Conservation (phyloP, 495 filamentous ascomycete genomes). For the Aspergillus wentii region DNA sequence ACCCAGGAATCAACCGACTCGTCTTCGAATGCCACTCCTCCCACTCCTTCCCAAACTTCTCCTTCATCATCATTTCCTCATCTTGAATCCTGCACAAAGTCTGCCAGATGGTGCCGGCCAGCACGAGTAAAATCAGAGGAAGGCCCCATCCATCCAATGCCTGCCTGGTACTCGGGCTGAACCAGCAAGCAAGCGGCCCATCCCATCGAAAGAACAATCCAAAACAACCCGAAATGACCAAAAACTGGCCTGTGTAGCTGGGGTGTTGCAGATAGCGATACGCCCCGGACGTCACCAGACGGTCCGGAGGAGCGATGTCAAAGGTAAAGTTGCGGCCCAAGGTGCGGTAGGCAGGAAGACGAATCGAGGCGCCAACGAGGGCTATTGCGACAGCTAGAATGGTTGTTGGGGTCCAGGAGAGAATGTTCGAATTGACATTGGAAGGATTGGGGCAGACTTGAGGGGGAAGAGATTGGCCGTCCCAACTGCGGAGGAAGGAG, state of each 20-base stretch:
- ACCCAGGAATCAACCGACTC: slow-evolving; percentile 18
- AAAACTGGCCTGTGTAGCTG: slow-evolving; percentile 35
- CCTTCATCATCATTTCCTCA: slow-evolving; percentile 39
- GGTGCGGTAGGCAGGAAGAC: slow-evolving; percentile 26
- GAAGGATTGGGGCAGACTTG: no score
- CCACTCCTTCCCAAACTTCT: slow-evolving; percentile 38
- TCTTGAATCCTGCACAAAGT: slow-evolving; percentile 19
- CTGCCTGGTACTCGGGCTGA: slow-evolving; percentile 5
- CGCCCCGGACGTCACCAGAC: slow-evolving; percentile 35
- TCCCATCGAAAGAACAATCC: slow-evolving; percentile 30
- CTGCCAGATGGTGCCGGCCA: neutral
- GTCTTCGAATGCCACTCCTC: slow-evolving; percentile 34
- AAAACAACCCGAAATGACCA: slow-evolving; percentile 13
- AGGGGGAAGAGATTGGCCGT: no score
- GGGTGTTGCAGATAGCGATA: slow-evolving; percentile 45
- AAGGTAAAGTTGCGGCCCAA: slow-evolving; percentile 47
- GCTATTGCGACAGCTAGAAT: no score
- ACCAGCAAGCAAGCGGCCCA: slow-evolving; percentile 20
- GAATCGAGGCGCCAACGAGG: slow-evolving; percentile 24
- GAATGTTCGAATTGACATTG: no score
- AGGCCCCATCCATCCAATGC: slow-evolving; percentile 7
- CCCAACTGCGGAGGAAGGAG: no score
- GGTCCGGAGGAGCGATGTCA: slow-evolving; percentile 35
- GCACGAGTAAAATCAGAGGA: neutral
- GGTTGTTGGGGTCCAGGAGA: no score